phyloP scores from a whole-genome alignment of 73 alveolate species.

The Paramecium octaurelia region DNA sequence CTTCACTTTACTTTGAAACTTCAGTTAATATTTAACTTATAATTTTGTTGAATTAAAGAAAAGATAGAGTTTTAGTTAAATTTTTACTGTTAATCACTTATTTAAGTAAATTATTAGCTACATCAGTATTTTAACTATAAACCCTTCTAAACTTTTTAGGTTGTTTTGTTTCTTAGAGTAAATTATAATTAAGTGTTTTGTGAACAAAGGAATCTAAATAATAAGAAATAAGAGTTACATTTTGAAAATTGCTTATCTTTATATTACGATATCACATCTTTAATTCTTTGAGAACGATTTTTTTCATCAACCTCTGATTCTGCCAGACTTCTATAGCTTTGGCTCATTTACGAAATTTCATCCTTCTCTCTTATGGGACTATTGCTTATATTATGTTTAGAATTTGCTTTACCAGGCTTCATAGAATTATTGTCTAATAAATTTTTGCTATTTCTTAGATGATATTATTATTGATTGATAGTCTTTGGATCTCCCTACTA shows the following conservation, averaged over 20 bases:
- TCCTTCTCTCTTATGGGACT: background rate
- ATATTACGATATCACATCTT: background rate
- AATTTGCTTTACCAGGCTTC: background rate
- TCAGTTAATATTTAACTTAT: background rate
- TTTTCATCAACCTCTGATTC: background rate
- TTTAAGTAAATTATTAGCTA: background rate
- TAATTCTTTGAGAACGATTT: background rate
- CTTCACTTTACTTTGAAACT: background rate
- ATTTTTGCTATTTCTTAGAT: background rate
- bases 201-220: background rate
- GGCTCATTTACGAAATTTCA: background rate
- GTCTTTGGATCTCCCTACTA: background rate
- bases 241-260: background rate
- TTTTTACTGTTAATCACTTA: background rate
- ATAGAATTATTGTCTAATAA: background rate
- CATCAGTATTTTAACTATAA: slow-evolving; percentile 47
- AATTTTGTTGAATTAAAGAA: background rate
- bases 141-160: slow-evolving; percentile 24
- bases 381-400: background rate
- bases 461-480: background rate
- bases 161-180: background rate
- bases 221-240: background rate
- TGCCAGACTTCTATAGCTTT: background rate
- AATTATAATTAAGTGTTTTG: background rate
- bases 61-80: background rate